A percentile compares a stretch with the other conserved stretches of the same genome.
Conservation (phyloP, 2,329 filamentous ascomycete genomes). For the Parascedosporium putredinis region DNA sequence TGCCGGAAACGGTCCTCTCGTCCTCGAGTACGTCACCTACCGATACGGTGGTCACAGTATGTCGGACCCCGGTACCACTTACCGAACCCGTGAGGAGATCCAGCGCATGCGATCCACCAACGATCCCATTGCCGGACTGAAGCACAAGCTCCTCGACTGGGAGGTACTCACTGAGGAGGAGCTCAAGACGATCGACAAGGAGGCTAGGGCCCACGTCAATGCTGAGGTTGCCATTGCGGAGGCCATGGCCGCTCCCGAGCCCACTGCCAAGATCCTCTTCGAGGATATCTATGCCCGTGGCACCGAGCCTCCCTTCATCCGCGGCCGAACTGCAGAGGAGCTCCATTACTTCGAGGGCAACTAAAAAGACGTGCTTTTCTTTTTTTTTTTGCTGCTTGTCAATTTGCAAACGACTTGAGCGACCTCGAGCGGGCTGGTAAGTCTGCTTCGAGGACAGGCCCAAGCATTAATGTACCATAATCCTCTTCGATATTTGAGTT, state of each 20-base stretch:
- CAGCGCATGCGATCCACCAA: conserved; percentile 99
- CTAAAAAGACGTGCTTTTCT: no score
- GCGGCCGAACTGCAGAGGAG: conserved; percentile 83
- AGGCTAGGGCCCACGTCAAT: conserved; percentile 75
- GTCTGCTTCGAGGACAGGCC: neutral
- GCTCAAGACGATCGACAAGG: conserved; percentile 92
- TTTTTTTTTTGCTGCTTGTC: neutral
- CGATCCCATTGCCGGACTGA: conserved; percentile 94
- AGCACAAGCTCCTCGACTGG: conserved; percentile 98
- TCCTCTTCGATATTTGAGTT: neutral
- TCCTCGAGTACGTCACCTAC: conserved; percentile 99
- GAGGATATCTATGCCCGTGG: conserved; percentile 95
- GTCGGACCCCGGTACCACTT: conserved; percentile 98
- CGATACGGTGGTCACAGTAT: conserved; percentile 99
- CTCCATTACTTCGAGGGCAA: conserved; percentile 73
- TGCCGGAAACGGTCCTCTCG: conserved; percentile 79
- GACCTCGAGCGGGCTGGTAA: neutral
- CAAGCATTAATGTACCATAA: conserved; percentile 1
- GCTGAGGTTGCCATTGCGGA: conserved; percentile 85
- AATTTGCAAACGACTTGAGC: neutral
- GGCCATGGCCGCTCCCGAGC: conserved; percentile 71
- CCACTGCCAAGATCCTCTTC: conserved; percentile 72
- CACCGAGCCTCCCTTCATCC: conserved; percentile 77
- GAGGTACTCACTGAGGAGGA: conserved; percentile 83
- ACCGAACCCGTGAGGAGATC: conserved; percentile 98